Evolutionary conservation across 768 basidiomycete genomes (phyloP), one percentile per base, ranked within the genome.

Genomic region (Trichaptum fuscoviolaceum): DNA sequence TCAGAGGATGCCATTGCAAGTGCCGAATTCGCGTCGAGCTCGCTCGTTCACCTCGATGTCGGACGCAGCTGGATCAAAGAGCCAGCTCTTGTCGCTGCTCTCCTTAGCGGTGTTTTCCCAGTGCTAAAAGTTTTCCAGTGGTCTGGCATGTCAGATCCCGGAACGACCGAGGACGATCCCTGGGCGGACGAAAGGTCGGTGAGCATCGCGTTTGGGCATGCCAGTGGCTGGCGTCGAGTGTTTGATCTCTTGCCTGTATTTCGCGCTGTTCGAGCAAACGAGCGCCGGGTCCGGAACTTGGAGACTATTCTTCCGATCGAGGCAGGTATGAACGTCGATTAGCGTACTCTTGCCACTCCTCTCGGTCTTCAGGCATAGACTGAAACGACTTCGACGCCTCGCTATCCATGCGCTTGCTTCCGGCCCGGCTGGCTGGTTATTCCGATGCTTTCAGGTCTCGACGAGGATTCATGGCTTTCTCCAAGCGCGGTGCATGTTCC

Each of bases 331-430:
- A 52, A 52, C 20, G 20, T 52, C 10, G 42, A 52, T 52, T 52
- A 52, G 42, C 20, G 10, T 20, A 6, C 42, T 30, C 30, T 30
- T 30, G 30, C 30, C 30, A 3, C 30, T 30, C 4, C 8, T 3
- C 30, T 30, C 30, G 30, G 10, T 52, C 73, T 82, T 35, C 76
- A 77, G 35, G n/a, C 34, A 58, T 2, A 63, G 30, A 35, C 35
- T 63, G 63, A 64, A 20, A 23, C 64, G 15, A 63, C 35, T 64
- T 42, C 58, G 24, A n/a, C 52, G 2, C 30, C 64, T 58, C 65
- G 25, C 25, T 18, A 17, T 61, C 20, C 52, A 18, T 35, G 60
- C 27, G 58, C 60, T n/a, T n/a, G n/a, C n/a, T n/a, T n/a, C n/a
- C n/a, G n/a, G n/a, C n/a, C 57, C 20, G 61, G 35, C 27, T 67